Conservation (phyloP, 305 asterid species). For the Caryopteris hybrid region DNA sequence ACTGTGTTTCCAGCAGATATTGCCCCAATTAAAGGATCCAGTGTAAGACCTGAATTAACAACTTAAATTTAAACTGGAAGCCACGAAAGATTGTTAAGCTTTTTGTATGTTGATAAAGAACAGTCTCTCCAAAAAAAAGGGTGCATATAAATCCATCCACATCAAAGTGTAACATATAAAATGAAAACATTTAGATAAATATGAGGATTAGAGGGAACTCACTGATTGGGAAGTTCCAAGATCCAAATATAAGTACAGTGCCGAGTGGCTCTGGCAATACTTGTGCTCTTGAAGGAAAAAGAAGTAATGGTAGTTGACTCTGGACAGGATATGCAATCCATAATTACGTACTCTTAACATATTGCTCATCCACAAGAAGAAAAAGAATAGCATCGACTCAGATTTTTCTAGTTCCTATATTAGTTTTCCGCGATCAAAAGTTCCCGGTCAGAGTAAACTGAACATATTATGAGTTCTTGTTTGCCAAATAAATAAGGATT, state of each 20-base stretch:
- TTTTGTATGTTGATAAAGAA: neutral
- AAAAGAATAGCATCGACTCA: neutral
- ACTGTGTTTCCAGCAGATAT: slow-evolving; percentile 85
- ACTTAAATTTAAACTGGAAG: neutral
- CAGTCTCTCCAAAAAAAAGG: too few relatives aligned
- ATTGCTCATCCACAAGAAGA: neutral
- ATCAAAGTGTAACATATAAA: too few relatives aligned
- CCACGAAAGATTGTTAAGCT: neutral
- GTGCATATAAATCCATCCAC: neutral
- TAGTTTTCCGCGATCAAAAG: neutral
- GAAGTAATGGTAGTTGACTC: slow-evolving; percentile 53
- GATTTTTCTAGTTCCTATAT: neutral
- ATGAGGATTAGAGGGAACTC: slow-evolving; percentile 24
- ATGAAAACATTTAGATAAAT: too few relatives aligned
- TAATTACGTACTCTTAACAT: neutral
- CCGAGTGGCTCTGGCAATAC: slow-evolving; percentile 91
- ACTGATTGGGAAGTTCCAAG: slow-evolving; percentile 96
- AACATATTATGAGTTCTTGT: neutral
- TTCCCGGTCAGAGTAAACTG: neutral
- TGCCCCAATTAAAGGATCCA: slow-evolving; percentile 89
- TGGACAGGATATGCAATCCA: slow-evolving; percentile 30
- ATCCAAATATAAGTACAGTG: slow-evolving; percentile 62
- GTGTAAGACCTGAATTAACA: slow-evolving; percentile 52
- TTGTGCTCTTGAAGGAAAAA: slow-evolving; percentile 68
- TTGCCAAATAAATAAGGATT: neutral